Conservation (phyloP, 805 yeast genomes). For the Debaryomyces prosopidis region DNA sequence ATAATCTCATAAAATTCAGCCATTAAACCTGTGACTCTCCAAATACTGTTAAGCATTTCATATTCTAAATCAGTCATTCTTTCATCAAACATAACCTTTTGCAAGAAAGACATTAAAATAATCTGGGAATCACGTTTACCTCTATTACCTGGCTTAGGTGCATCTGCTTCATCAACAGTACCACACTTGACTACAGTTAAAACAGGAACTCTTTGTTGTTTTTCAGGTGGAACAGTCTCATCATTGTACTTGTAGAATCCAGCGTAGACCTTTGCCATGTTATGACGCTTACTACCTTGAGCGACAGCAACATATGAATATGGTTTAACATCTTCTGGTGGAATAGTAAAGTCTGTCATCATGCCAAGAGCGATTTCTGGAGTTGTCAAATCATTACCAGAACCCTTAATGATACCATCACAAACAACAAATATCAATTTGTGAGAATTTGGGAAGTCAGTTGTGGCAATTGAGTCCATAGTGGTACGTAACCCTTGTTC, state of each 20-base stretch:
- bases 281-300: constrained; percentile 90
- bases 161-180: constrained; percentile 71
- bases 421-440: constrained; percentile 82
- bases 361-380: constrained; percentile 86
- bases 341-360: constrained; percentile 72
- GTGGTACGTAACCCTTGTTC: constrained; percentile 84
- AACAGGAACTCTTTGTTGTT: constrained; percentile 85
- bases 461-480: constrained; percentile 88
- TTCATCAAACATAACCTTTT: constrained; percentile 85
- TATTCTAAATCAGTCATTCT: constrained; percentile 91
- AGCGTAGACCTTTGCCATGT: constrained; percentile 95
- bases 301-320: constrained; percentile 95
- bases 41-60: constrained; percentile 70
- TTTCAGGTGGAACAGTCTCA: constrained; percentile 68
- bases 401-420: constrained; percentile 93
- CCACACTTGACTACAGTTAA: constrained; percentile 84
- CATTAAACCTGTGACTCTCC: constrained; percentile 84
- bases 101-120: constrained; percentile 86
- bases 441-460: constrained; percentile 94
- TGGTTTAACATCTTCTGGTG: constrained; percentile 74
- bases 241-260: constrained; percentile 91
- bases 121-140: constrained; percentile 96
- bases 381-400: constrained; percentile 84
- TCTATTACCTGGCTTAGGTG: constrained; percentile 81
- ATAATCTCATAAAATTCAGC: constrained; percentile 79